Conservation (phyloP, 768 basidiomycete species). For the Clitopilus passeckerianus region DNA sequence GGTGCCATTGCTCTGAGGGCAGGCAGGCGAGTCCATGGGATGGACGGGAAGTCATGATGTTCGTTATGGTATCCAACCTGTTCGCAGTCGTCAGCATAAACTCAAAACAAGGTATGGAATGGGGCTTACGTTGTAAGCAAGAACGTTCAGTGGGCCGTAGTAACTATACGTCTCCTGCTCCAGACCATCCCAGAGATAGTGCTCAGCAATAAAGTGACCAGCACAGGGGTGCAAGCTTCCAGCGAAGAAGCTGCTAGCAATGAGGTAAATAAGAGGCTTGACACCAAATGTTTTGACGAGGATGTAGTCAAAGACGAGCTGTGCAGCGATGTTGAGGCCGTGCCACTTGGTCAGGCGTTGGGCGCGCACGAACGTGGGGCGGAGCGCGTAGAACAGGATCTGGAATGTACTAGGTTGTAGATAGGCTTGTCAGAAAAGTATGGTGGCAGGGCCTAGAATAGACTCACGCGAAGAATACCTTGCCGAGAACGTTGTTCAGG, state of each 20-base stretch:
- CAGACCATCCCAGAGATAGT: conserved; percentile 90
- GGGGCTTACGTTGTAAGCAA: conserved; percentile 84
- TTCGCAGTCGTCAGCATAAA: neutral
- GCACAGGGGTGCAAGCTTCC: conserved; percentile 95
- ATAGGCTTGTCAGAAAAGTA: neutral
- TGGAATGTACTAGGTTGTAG: conserved; percentile 78
- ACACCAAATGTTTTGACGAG: conserved; percentile 44
- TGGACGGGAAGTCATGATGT: conserved; percentile 97
- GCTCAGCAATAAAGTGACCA: conserved; percentile 97
- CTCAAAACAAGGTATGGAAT: conserved; percentile 1
- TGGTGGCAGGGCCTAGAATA: neutral
- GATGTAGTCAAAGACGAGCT: conserved; percentile 69
- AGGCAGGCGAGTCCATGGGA: conserved; percentile 93
- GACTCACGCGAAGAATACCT: conserved; percentile 94
- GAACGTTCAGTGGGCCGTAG: conserved; percentile 84
- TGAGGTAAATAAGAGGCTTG: conserved; percentile 68
- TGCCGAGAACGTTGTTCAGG: conserved; percentile 94
- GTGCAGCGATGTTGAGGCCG: conserved; percentile 62
- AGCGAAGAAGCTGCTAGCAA: conserved; percentile 92
- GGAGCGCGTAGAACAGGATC: conserved; percentile 95
- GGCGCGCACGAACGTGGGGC: conserved; percentile 86
- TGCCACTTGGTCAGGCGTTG: conserved; percentile 86
- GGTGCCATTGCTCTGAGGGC: conserved; percentile 77
- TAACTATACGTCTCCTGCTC: conserved; percentile 97
- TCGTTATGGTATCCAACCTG: conserved; percentile 99